Percentiles rank a stretch among this genome's conserved stretches.
These are phyloP conservation scores for Galerina marginata DNA, from an alignment of 768 basidiomycete genomes.

Conservation along the genomic window DNA sequence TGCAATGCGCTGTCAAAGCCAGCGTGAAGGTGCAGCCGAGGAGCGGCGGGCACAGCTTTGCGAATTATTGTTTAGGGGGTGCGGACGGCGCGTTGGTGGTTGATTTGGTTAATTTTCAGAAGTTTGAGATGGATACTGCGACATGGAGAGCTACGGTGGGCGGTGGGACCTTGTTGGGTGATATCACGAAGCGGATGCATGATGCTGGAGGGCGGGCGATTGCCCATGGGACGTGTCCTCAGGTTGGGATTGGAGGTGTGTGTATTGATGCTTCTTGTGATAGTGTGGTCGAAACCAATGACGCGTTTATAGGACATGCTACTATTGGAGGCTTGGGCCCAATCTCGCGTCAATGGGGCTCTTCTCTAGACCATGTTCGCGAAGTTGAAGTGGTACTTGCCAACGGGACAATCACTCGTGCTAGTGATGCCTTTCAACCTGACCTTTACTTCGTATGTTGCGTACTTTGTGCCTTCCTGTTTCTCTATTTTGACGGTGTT, in stretches of 20 bases:
- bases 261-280: neutral
- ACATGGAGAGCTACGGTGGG: conserved; percentile 12
- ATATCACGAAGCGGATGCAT: conserved; percentile 14
- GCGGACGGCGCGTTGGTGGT: conserved; percentile 8
- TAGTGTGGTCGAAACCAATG: neutral
- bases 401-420: conserved; percentile 10
- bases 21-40: conserved; percentile 13
- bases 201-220: conserved; percentile 8
- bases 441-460: conserved; percentile 12
- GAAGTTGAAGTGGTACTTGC: conserved; percentile 15
- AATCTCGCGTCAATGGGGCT: conserved; percentile 11
- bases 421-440: conserved; percentile 1
- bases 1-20: conserved; percentile 9
- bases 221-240: conserved; percentile 12
- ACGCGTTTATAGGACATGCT: conserved; percentile 1
- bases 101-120: conserved; percentile 10
- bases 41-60: conserved; percentile 12
- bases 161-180: conserved; percentile 6
- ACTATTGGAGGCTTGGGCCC: conserved; percentile 11
- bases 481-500: neutral
- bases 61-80: conserved; percentile 13
- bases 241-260: conserved; percentile 13
- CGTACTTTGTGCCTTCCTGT: neutral
- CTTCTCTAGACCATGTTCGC: conserved; percentile 12
- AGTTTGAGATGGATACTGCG: conserved; percentile 14